A percentile compares a stretch with the other conserved stretches of the same genome.
Evolutionary conservation across 257 asterid genomes (phyloP).

Genomic region (Solanum piurae): DNA sequence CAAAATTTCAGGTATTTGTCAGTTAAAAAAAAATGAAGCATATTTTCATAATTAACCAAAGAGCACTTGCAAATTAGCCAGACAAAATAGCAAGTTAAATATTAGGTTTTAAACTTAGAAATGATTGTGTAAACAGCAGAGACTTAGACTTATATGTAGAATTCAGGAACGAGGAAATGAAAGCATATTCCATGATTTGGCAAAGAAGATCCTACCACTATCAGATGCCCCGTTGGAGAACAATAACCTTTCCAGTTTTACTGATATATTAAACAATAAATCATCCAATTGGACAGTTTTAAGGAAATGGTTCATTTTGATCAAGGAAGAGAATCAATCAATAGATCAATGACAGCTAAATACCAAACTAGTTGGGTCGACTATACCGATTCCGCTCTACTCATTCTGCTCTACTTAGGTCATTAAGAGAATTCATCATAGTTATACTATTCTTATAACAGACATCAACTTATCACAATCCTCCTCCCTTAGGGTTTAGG

Average conservation of each 20-base stretch:
- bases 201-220: background rate
- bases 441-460: too few species aligned
- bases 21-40: constrained; percentile 2
- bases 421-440: background rate
- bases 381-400: background rate
- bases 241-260: background rate
- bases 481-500: background rate
- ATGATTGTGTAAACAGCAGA: background rate
- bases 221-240: background rate
- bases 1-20: background rate
- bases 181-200: background rate
- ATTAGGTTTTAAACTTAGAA: background rate
- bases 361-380: background rate
- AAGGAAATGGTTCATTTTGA: background rate
- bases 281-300: background rate
- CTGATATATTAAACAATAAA: background rate
- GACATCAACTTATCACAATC: background rate
- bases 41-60: background rate
- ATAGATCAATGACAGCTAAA: background rate
- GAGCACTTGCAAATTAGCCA: background rate
- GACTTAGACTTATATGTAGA: background rate
- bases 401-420: background rate
- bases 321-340: background rate
- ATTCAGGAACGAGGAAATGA: background rate
- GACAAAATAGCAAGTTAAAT: background rate